Base-by-base conservation (phyloP, 176 grass and related monocot genomes). In the Zea mays region DNA sequence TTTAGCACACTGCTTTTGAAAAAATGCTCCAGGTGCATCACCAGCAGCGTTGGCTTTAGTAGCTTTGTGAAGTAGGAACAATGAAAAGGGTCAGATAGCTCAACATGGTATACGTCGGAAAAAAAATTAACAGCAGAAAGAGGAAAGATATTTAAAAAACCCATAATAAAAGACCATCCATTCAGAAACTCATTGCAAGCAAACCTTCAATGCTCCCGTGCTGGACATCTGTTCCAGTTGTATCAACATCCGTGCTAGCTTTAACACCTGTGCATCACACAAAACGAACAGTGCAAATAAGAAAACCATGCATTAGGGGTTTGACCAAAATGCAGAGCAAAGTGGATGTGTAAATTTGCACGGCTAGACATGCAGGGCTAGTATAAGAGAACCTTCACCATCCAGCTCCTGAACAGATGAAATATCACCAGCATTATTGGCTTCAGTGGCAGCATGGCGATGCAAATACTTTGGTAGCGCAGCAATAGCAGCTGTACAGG, bases 191-290 rank as follows among this genome's bases (percentile, higher is more conserved):
- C 72, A 57, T 51, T 16, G 17, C 60, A 73, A 73, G 38, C 52
- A 75, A 64, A 88, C 70, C 81, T 84, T 67, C 41, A 72, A 34
- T 65, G 39, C 15, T 40, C 56, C 58, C 54, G 21, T 39, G 74
- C 48, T 79, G 16, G 68, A 67, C 67, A 82, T 33, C 8, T 5
- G 6, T 35, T 68, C 5, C 21, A 67, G 52, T 33, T 68, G 46
- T 74, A 66, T 61, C 59, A 55, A 39, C 55, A 86, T 49, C 54
- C 51, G 44, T 37, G 6, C 77, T 12, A 10, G 3, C 73, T 68
- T 89, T 65, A 66, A 41, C 65, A 73, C 16, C 87, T 89, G 77
- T 89, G 77, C 82, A 81, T 14, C 12, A 37, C 41, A 16, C 61
- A 71, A 73, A 21, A 44, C 58, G 52, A 73, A 85, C 43, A 76